phyloP scores from a whole-genome alignment of 345 rosid species.

The Gossypium mustelinum region DNA sequence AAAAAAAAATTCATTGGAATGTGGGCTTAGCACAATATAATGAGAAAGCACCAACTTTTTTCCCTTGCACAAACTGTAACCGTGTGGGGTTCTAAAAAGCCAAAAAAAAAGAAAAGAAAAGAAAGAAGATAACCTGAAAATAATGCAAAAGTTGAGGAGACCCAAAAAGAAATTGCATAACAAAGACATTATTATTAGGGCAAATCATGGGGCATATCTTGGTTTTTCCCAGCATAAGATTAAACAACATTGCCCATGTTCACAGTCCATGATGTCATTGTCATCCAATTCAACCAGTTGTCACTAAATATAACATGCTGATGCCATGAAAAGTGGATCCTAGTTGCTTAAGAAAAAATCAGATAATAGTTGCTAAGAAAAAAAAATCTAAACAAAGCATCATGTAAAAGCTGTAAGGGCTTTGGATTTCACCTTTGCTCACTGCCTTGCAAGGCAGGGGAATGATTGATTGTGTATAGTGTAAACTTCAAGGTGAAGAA shows the following conservation, averaged over 20 bases:
- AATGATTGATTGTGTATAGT: neutral
- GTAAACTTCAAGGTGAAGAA: constrained; percentile 2
- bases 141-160: constrained; percentile 9
- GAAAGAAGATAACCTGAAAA: neutral
- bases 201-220: neutral
- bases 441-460: neutral
- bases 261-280: neutral
- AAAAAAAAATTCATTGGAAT: neutral
- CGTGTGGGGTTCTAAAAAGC: constrained; percentile 8
- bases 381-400: neutral
- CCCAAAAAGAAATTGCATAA: neutral
- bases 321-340: neutral
- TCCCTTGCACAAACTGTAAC: neutral
- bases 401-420: neutral
- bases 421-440: neutral
- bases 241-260: neutral
- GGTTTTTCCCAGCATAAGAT: neutral
- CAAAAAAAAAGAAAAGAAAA: neutral
- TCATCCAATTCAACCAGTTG: neutral
- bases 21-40: constrained; percentile 9
- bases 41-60: neutral
- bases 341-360: neutral
- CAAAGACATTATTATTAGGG: neutral
- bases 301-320: neutral
- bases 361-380: neutral